phyloP scores from a whole-genome alignment of 1,284 basidiomycete species.

The Pterulicium gracile region DNA sequence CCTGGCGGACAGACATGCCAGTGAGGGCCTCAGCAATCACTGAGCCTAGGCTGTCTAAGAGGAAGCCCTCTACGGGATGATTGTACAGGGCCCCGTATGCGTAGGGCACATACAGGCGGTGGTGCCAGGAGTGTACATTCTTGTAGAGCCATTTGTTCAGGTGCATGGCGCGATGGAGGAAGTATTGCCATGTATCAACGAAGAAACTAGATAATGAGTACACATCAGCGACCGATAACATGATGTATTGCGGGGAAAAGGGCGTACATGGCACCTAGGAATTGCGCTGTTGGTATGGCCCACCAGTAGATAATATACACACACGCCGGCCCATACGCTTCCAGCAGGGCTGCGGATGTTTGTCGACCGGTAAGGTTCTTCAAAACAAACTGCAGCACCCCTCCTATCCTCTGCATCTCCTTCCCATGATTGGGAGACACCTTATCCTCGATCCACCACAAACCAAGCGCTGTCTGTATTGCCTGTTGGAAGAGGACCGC shows the following conservation, averaged over 20 bases:
- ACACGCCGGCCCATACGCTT: constrained; percentile 22
- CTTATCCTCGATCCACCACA: constrained; percentile 49
- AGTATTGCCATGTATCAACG: constrained; percentile 99
- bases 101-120: constrained; percentile 94
- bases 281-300: constrained; percentile 72
- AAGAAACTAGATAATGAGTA: constrained; percentile 53
- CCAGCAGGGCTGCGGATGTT: constrained; percentile 31
- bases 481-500: constrained; percentile 82
- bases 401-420: constrained; percentile 29
- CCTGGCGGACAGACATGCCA: constrained; percentile 73
- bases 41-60: constrained; percentile 83
- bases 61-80: constrained; percentile 90
- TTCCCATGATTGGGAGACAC: constrained; percentile 39
- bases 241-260: not conserved
- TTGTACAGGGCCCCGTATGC: constrained; percentile 98
- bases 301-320: constrained; percentile 89
- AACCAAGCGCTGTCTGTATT: constrained; percentile 75
- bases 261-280: constrained; percentile 81
- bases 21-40: constrained; percentile 65
- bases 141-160: constrained; percentile 86
- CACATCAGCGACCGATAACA: constrained; percentile 7
- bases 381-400: constrained; percentile 31
- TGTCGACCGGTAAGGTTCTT: constrained; percentile 27
- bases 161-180: constrained; percentile 90
- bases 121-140: constrained; percentile 90